These are phyloP conservation scores for Phyllosticta capitalensis DNA, from an alignment of 2,329 filamentous ascomycete species.

Conservation along the genomic window DNA sequence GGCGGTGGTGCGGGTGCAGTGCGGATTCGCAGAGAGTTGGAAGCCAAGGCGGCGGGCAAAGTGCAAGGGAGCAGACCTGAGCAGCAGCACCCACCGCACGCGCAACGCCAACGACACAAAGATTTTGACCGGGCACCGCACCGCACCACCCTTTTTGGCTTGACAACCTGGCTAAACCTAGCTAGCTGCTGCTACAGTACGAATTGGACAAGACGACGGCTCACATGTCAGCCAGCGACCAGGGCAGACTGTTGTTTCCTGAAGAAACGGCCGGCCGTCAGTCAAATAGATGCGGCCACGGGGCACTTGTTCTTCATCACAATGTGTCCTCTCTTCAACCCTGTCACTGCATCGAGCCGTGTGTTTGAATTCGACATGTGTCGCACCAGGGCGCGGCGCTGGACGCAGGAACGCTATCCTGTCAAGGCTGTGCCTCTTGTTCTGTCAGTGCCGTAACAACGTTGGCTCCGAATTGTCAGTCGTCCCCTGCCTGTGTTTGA, in stretches of 20 bases:
- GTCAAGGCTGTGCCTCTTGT: neutral
- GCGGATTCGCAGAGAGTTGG: constrained; percentile 6
- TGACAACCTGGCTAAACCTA: neutral
- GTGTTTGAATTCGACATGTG: neutral
- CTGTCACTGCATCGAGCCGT: neutral
- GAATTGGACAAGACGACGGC: too few species aligned
- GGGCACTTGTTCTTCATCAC: neutral
- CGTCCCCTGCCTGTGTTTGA: neutral
- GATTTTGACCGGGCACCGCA: neutral
- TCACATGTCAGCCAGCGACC: neutral
- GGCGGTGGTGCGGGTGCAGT: constrained; percentile 6
- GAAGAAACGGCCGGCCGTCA: neutral
- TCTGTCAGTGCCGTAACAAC: neutral
- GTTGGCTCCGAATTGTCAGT: neutral
- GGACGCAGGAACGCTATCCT: neutral
- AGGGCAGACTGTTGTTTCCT: neutral
- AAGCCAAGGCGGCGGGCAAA: constrained; percentile 5
- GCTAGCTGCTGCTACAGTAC: neutral
- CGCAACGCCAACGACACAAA: neutral
- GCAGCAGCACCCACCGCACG: neutral
- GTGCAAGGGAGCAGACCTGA: neutral
- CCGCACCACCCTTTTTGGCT: neutral
- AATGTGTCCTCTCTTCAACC: neutral
- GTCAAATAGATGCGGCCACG: neutral
- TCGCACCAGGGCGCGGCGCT: neutral